Conservation (phyloP, 805 yeast genomes). For the Saturnispora sanitii region DNA sequence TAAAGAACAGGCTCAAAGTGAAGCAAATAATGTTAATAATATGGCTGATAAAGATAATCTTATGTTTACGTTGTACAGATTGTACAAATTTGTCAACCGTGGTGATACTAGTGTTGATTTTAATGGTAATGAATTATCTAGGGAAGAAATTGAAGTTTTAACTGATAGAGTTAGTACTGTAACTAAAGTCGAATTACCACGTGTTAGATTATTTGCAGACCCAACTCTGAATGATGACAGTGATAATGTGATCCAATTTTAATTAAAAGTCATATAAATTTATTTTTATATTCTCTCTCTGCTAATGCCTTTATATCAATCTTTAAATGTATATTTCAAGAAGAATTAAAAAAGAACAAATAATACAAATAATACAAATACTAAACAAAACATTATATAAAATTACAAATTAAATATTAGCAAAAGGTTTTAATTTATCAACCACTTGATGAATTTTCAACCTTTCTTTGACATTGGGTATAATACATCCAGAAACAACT, state of each 20-base stretch:
- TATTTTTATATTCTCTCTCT: no score
- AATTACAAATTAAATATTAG: constrained; percentile 1
- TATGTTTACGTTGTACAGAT: constrained; percentile 6
- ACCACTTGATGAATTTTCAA: constrained; percentile 6
- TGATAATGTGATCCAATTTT: not conserved
- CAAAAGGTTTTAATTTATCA: constrained; percentile 1
- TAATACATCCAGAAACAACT: constrained; percentile 7
- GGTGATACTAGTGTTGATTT: constrained; percentile 20
- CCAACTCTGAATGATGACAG: not conserved
- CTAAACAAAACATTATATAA: no score
- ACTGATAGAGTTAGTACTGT: constrained; percentile 1
- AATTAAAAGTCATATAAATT: not conserved
- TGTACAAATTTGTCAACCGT: constrained; percentile 8
- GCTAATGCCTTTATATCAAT: no score
- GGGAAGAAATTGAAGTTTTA: constrained; percentile 39
- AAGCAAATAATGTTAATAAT: not conserved
- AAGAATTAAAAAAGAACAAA: not conserved
- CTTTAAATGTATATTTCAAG: not conserved
- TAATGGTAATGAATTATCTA: constrained; percentile 24
- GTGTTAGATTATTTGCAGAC: constrained; percentile 8
- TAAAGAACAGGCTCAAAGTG: not conserved
- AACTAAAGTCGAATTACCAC: constrained; percentile 2
- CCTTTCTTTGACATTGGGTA: constrained; percentile 3
- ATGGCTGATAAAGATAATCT: constrained; percentile 5
- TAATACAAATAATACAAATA: no score